Evolutionary conservation across 2,329 filamentous ascomycete genomes (phyloP).

Genomic region (Fusarium sp.): DNA sequence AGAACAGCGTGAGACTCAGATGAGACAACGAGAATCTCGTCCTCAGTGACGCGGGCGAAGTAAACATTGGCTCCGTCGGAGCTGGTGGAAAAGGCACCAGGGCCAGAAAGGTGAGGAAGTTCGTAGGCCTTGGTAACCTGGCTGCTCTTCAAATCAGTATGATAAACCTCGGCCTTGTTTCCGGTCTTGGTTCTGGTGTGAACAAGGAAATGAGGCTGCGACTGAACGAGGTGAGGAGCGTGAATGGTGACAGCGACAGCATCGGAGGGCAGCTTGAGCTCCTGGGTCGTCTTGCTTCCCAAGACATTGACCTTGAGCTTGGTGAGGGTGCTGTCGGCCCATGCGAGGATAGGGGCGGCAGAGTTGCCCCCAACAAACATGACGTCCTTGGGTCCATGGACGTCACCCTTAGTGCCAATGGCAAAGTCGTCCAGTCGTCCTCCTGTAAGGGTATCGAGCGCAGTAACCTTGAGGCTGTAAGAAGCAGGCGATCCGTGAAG

Average conservation of each 20-base stretch:
- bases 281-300: constrained; percentile 65
- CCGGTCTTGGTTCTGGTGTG: constrained; percentile 76
- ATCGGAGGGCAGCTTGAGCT: constrained; percentile 59
- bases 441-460: constrained; percentile 78
- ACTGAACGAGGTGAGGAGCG: constrained; percentile 75
- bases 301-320: constrained; percentile 78
- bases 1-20: constrained; percentile 81
- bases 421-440: constrained; percentile 75
- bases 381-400: constrained; percentile 70
- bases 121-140: constrained; percentile 81
- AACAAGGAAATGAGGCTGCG: constrained; percentile 84
- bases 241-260: constrained; percentile 71
- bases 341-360: constrained; percentile 77
- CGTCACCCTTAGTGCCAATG: constrained; percentile 78
- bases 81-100: constrained; percentile 81
- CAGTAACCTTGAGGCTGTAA: constrained; percentile 79
- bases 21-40: constrained; percentile 78
- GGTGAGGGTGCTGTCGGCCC: constrained; percentile 71
- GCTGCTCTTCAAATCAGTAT: constrained; percentile 76
- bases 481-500: constrained; percentile 75
- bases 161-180: constrained; percentile 87
- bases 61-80: constrained; percentile 84
- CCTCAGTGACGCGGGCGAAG: constrained; percentile 82
- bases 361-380: constrained; percentile 81
- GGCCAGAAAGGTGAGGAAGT: constrained; percentile 74